Conservation (phyloP, 306 rosid species). For the Lathyrus aphaca region DNA sequence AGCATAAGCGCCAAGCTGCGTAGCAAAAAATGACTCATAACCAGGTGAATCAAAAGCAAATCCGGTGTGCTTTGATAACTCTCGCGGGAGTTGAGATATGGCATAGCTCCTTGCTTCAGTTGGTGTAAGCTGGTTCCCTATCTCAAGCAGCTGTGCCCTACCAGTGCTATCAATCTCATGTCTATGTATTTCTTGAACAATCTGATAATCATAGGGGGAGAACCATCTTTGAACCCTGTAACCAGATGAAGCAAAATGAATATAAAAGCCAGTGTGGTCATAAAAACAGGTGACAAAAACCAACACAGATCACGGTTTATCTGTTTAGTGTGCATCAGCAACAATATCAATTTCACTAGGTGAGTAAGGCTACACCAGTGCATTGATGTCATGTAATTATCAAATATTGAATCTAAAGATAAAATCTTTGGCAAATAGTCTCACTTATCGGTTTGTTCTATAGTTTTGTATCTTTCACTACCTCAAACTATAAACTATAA, state of each 20-base stretch:
- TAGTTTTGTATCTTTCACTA: background rate
- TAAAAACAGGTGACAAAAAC: slow-evolving; percentile 8
- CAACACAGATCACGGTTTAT: background rate
- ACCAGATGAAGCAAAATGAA: slow-evolving; percentile 34
- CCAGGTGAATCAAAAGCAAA: slow-evolving; percentile 97
- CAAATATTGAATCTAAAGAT: background rate
- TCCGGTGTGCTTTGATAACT: slow-evolving; percentile 83
- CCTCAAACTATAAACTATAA: background rate
- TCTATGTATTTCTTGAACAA: slow-evolving; percentile 83
- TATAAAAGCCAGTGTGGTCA: background rate
- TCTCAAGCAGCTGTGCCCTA: slow-evolving; percentile 64
- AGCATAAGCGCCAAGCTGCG: slow-evolving; percentile 74
- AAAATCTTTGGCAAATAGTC: background rate
- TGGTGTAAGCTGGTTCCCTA: slow-evolving; percentile 66
- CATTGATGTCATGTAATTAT: background rate
- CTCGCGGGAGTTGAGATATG: slow-evolving; percentile 80
- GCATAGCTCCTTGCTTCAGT: slow-evolving; percentile 82
- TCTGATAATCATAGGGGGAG: slow-evolving; percentile 92
- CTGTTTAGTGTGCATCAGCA: background rate
- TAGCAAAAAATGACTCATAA: slow-evolving; percentile 87
- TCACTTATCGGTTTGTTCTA: background rate
- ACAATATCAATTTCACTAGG: slow-evolving; percentile 7
- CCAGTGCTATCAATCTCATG: slow-evolving; percentile 68
- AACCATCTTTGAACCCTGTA: slow-evolving; percentile 94
- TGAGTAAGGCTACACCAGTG: background rate